These are phyloP conservation scores for Pulveroboletus sp. DNA, from an alignment of 1,284 basidiomycete genomes.

Conservation along the genomic window DNA sequence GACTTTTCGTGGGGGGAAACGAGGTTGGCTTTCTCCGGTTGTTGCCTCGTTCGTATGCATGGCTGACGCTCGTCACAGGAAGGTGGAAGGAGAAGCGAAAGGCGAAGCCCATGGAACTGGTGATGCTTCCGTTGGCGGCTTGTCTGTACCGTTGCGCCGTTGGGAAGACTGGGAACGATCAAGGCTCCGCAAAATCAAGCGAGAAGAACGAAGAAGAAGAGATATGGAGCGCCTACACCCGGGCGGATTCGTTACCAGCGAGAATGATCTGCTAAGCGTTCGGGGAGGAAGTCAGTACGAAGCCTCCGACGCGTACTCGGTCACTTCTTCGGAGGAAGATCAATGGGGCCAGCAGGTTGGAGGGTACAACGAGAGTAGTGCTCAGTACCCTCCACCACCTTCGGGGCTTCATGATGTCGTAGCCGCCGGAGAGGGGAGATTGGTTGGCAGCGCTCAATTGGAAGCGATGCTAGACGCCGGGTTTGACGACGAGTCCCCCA, in stretches of 20 bases:
- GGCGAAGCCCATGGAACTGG: constrained; percentile 76
- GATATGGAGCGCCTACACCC: constrained; percentile 79
- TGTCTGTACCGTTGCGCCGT: constrained; percentile 82
- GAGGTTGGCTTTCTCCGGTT: constrained; percentile 54
- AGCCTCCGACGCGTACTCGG: constrained; percentile 73
- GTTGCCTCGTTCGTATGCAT: neutral
- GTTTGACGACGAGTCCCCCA: constrained; percentile 59
- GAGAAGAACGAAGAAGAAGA: constrained; percentile 83
- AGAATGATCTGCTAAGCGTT: constrained; percentile 59
- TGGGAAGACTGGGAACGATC: constrained; percentile 99
- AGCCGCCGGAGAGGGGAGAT: constrained; percentile 44
- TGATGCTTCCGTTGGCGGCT: constrained; percentile 55
- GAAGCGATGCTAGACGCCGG: constrained; percentile 88
- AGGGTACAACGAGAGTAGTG: constrained; percentile 83
- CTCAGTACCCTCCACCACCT: constrained; percentile 81
- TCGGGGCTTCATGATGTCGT: constrained; percentile 59
- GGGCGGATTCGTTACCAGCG: constrained; percentile 63
- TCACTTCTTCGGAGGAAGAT: constrained; percentile 89
- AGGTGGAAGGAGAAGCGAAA: constrained; percentile 89
- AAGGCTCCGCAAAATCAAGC: constrained; percentile 86
- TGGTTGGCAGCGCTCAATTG: constrained; percentile 74
- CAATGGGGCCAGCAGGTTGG: constrained; percentile 88
- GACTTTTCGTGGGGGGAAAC: constrained; percentile 99
- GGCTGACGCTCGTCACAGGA: constrained; percentile 51
- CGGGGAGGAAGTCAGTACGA: constrained; percentile 67